These are phyloP conservation scores for Acacia confusa DNA, from an alignment of 306 rosid genomes.

Conservation along the genomic window DNA sequence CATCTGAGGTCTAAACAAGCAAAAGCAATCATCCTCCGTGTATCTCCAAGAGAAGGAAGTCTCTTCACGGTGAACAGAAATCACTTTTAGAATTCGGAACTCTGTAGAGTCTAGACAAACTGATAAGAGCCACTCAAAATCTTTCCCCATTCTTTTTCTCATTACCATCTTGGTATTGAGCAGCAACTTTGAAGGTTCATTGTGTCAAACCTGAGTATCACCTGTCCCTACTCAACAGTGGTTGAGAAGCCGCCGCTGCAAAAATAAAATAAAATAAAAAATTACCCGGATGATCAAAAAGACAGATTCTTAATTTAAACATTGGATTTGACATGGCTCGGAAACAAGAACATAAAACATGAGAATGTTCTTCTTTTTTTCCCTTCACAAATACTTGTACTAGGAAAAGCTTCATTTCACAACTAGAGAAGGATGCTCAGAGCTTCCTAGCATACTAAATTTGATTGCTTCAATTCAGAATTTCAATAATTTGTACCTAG, in stretches of 20 bases:
- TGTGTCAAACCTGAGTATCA: conserved; percentile 40
- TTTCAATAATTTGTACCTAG: not conserved
- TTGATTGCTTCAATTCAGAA: not conserved
- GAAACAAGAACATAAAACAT: not conserved
- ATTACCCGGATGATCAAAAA: conserved; percentile 4
- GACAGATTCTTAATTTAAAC: conserved; percentile 1
- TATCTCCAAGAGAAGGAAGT: not conserved
- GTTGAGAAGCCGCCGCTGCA: conserved; percentile 49
- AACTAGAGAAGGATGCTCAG: not conserved
- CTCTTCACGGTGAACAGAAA: conserved; percentile 10
- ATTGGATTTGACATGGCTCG: conserved; percentile 2
- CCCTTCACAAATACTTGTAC: not conserved
- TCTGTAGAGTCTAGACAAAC: not conserved
- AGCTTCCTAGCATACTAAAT: not conserved
- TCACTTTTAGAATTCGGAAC: conserved; percentile 23
- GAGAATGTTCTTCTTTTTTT: not conserved
- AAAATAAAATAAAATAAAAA: conserved; percentile 44
- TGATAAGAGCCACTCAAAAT: conserved; percentile 23
- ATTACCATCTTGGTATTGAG: not conserved
- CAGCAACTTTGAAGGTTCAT: conserved; percentile 28
- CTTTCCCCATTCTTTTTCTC: not conserved
- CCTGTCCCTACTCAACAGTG: conserved; percentile 51
- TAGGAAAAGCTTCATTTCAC: not conserved
- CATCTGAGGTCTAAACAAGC: not conserved
- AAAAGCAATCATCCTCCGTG: conserved; percentile 10